Base-by-base conservation (phyloP, 805 yeast species). In the Starmerella vaccinii region DNA sequence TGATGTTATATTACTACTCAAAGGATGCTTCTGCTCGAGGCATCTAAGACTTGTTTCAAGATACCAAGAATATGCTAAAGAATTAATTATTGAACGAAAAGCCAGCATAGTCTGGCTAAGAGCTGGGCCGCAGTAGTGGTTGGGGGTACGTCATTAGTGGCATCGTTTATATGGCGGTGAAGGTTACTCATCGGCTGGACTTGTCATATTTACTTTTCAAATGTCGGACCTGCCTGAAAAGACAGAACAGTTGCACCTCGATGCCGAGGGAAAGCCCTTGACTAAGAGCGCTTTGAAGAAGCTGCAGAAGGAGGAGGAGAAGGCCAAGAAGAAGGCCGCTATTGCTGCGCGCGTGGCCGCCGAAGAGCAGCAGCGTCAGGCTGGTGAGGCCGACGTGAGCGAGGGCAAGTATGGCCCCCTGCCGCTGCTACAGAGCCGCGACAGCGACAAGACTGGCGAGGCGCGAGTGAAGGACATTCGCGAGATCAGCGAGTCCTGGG, bases 241-340 rank as follows among this genome's bases (percentile, higher is more conserved):
- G 51, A 47, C 54, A 10, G 56, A 53, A 19, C 60, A 61, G 37
- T 60, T 59, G 19, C 57, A 56, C n/a, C 62, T 78, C 42, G 82
- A 83, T 12, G 78, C 77, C 57, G 90, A 84, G 64, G 95, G 96
- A 39, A 80, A 76, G 69, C 95, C 95, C 24, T 71, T 87, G 60
- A 82, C 94, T 51, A 92, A 92, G 71, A 92, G 89, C 67, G 98
- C 96, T 2, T 72, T 92, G 62, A 92, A 92, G 76, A 92, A 92
- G 73, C 76, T 92, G 56, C 92, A 84, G 67, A 90, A 90, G 65
- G 95, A 86, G 69, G 80, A 77, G 65, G 97, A 89, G 70, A 90
- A 90, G 74, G 94, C 82, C 59, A 80, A 76, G 64, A 90, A 89
- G 76, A 89, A 89, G 74, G 92, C 87, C 35, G 97, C 86, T 68